Base-by-base conservation (phyloP, 2,329 filamentous ascomycete genomes). In the Rhexocercosporidium sp. region DNA sequence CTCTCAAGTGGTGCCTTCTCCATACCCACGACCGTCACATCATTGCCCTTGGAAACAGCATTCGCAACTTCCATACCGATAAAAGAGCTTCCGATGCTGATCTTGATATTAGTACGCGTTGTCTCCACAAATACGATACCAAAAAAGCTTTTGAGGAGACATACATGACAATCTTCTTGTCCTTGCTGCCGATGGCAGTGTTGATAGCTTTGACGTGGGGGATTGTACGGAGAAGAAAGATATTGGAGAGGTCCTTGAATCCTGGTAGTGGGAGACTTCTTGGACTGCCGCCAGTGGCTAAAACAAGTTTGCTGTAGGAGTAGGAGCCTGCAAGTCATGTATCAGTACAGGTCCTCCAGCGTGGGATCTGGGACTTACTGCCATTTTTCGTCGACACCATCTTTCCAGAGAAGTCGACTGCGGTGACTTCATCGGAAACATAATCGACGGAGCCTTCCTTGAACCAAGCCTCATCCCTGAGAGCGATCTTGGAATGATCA, bases 21-120 rank as follows among this genome's bases (percentile, higher is more conserved):
- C 91, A 94, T 95, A 44, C 96, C 96, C 25, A 99, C 84, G 47
- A 98, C 88, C 8, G 91, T 91, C 18, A 99, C 94, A 9, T 90
- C 82, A 78, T 99, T 97, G 74, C 91, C 91, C 74, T 91, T 91
- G 53, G 86, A 81, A 0, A 91, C 90, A 0, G 96, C 90, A 70
- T 94, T 96, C 69, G 92, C 95, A n/a, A 96, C 88, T 80, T 99
- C 96, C 92, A 99, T 96, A 47, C 96, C 96, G 76, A 99, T 99
- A 80, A 99, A 99, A 0, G 93, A 97, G 67, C 92, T 95, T 47
- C 96, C 96, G 63, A 99, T 85, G 16, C 54, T 57, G 54, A 53
- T 57, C 20, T 7, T 41, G 22, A 5, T 4, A 25, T 57, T 27
- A 57, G 54, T 3, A 27, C 20, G 31, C 22, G 16, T 18, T 18